Evolutionary conservation across 768 basidiomycete species (phyloP).

Genomic region (Basidioascus undulatus): DNA sequence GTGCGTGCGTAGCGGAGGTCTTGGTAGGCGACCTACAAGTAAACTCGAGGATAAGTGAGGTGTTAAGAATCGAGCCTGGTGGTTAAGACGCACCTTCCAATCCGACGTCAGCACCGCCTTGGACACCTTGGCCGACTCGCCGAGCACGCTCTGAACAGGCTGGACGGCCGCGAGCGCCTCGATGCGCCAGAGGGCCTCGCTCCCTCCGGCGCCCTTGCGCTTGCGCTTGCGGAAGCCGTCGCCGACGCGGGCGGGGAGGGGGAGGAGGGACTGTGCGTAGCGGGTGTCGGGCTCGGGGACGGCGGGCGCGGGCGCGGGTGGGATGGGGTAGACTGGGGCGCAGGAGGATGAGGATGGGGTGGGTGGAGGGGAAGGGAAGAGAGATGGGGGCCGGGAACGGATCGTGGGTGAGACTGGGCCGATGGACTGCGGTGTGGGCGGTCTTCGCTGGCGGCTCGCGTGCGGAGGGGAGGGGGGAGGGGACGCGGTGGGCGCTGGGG

Average conservation of each 20-base stretch:
- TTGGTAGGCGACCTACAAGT: too few species aligned
- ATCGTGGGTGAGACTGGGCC: background rate
- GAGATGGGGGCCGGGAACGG: too few species aligned
- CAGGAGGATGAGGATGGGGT: background rate
- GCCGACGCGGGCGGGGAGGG: constrained; percentile 6
- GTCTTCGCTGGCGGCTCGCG: background rate
- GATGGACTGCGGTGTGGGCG: constrained; percentile 1
- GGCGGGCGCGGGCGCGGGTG: background rate
- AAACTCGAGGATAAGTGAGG: too few species aligned
- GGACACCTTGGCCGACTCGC: constrained; percentile 2
- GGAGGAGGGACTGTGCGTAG: background rate
- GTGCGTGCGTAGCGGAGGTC: too few species aligned
- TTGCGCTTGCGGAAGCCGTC: constrained; percentile 14
- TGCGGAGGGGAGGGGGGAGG: background rate
- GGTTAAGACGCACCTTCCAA: too few species aligned
- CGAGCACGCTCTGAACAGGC: background rate
- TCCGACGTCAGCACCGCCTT: too few species aligned
- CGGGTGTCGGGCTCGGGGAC: too few species aligned
- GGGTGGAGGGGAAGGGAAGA: background rate
- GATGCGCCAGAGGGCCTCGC: constrained; percentile 21
- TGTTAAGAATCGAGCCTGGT: too few species aligned
- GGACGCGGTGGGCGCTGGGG: background rate
- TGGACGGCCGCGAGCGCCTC: background rate
- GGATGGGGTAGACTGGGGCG: background rate
- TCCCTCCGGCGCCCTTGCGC: constrained; percentile 21